These are phyloP conservation scores for Thalassia testudinum DNA, from an alignment of 116 monocot genomes.

Conservation along the genomic window DNA sequence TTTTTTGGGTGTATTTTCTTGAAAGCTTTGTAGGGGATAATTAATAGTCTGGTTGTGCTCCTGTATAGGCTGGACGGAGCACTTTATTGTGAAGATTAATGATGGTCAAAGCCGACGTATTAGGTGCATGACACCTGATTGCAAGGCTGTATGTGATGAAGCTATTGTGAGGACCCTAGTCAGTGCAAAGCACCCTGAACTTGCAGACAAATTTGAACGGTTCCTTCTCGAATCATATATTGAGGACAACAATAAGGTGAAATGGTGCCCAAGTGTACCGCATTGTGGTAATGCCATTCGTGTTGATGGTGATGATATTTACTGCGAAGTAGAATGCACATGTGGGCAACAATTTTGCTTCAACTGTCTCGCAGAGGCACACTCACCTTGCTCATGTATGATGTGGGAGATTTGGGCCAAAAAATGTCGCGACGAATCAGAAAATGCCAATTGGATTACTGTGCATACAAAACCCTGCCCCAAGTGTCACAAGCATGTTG, in stretches of 20 bases:
- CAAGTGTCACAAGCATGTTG: slow-evolving; percentile 50
- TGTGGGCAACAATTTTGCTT: slow-evolving; percentile 82
- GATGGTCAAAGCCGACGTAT: slow-evolving; percentile 50
- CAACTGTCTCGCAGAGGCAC: slow-evolving; percentile 45
- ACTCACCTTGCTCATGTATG: slow-evolving; percentile 72
- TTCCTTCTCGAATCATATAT: slow-evolving; percentile 75
- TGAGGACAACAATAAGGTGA: slow-evolving; percentile 58
- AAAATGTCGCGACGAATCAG: slow-evolving; percentile 31
- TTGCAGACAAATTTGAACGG: slow-evolving; percentile 41
- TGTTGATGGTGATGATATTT: slow-evolving; percentile 33
- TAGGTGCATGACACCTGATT: slow-evolving; percentile 52
- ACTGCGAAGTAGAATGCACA: slow-evolving; percentile 59
- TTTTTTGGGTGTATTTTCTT: slow-evolving; percentile 2
- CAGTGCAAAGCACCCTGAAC: slow-evolving; percentile 16
- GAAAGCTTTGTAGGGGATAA: too few relatives aligned
- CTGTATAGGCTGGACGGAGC: slow-evolving; percentile 55
- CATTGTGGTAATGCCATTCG: slow-evolving; percentile 78
- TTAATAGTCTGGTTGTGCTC: slow-evolving; percentile 1
- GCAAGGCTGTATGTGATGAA: slow-evolving; percentile 54
- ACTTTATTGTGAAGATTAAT: slow-evolving; percentile 58
- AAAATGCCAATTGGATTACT: slow-evolving; percentile 47
- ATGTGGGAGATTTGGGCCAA: slow-evolving; percentile 71
- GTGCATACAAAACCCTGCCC: slow-evolving; percentile 58
- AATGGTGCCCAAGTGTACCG: slow-evolving; percentile 69
- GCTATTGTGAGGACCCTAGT: slow-evolving; percentile 28